Evolutionary conservation across 139 green algal species (phyloP), one percentile per base, ranked within the genome.

Genomic region (Pseudopediastrum boryanum): DNA sequence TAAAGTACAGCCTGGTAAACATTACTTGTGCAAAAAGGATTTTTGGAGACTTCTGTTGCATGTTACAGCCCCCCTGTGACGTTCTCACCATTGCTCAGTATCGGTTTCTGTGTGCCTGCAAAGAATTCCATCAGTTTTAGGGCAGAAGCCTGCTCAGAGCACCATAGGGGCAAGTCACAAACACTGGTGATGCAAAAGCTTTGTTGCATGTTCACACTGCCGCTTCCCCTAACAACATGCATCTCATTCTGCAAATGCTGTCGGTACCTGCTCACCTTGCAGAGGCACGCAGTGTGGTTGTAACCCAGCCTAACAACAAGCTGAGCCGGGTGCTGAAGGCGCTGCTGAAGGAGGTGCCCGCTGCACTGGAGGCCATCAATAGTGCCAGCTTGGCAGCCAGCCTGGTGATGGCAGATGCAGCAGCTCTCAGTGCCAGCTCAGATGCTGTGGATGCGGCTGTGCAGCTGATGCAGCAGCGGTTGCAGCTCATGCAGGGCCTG

Each of bases 261-360:
- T 25, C 58, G 31, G 58, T 13, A 1, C 1, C 1, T 27, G n/a
- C 16, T 67, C n/a, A 25, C 31, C 46, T 5, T 52, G 44, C 87
- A 92, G 87, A 87, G 51, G 84, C 83, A 1, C 80, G 88, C 3
- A 65, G 75, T 36, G 71, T 81, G n/a, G 86, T 84, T 31, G 50
- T 92, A 25, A 89, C 88, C 0, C 84, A 85, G 54, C 83, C 85
- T 25, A 83, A 90, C 88, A 89, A 90, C 79, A 86, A 85, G 52
- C 80, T 89, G 21, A 83, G 58, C 25, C 80, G 88, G 31, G 58
- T 90, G 58, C 80, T 92, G 8, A 89, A 88, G 76, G 54, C 35
- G 23, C 76, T 92, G 51, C 78, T 92, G 33, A 41, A 42, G 58
- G 82, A 92, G 73, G 71, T 89, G 68, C 85, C 84, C 6, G 68